Percentiles rank a stretch among this genome's conserved stretches.
phyloP scores from a whole-genome alignment of 2,329 filamentous ascomycete species.

The Diplodia scrobiculata region DNA sequence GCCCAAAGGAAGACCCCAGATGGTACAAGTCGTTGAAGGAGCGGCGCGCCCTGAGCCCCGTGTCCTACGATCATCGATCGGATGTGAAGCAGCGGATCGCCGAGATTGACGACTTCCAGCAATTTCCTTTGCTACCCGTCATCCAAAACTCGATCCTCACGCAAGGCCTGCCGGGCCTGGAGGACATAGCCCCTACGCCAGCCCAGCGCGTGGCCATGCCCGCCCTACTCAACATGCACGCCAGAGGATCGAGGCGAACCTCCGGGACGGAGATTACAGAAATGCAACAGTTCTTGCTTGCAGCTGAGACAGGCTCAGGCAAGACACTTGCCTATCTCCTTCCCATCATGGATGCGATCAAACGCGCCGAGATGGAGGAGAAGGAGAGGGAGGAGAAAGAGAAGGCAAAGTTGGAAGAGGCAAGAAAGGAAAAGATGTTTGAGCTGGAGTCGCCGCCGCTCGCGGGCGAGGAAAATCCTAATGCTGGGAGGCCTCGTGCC shows the following conservation, averaged over 20 bases:
- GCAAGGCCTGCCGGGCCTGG: constrained; percentile 74
- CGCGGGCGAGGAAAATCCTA: constrained; percentile 59
- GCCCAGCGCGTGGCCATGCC: constrained; percentile 83
- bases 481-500: constrained; percentile 71
- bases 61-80: constrained; percentile 72
- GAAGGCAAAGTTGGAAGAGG: constrained; percentile 34
- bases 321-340: constrained; percentile 94
- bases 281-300: constrained; percentile 73
- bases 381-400: constrained; percentile 55
- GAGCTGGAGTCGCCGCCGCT: constrained; percentile 61
- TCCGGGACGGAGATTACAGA: constrained; percentile 36
- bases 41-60: constrained; percentile 75
- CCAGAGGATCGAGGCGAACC: constrained; percentile 31
- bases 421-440: constrained; percentile 55
- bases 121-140: constrained; percentile 72
- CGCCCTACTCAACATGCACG: constrained; percentile 65
- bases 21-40: constrained; percentile 76
- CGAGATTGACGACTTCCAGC: constrained; percentile 74
- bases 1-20: constrained; percentile 1
- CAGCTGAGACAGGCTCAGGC: constrained; percentile 94
- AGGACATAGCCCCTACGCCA: constrained; percentile 78
- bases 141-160: constrained; percentile 70
- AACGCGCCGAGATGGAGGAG: constrained; percentile 66
- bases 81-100: constrained; percentile 63
- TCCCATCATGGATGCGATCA: constrained; percentile 81